Evolutionary conservation across 257 asterid genomes (phyloP).

Genomic region (Solanum chmielewskii): DNA sequence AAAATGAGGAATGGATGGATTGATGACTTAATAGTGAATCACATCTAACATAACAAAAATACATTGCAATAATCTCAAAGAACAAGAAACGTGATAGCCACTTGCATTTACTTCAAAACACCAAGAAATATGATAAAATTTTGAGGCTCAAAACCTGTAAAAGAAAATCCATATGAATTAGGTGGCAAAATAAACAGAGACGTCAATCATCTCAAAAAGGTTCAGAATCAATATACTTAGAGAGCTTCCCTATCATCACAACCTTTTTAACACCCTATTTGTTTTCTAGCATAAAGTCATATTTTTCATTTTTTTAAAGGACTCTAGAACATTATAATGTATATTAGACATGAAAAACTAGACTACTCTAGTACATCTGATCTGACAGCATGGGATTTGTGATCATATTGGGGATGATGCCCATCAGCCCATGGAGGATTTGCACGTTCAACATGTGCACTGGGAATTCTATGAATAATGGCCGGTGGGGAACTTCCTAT

Average conservation of each 20-base stretch:
- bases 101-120: background rate
- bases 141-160: background rate
- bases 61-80: background rate
- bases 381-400: background rate
- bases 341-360: background rate
- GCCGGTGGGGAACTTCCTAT: background rate
- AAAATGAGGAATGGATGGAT: background rate
- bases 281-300: background rate
- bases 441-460: background rate
- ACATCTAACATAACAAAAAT: background rate
- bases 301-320: background rate
- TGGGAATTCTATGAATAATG: background rate
- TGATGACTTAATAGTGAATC: background rate
- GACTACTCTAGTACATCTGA: background rate
- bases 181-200: background rate
- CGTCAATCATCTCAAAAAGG: background rate
- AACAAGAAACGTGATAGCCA: background rate
- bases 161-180: background rate
- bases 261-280: background rate
- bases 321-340: background rate
- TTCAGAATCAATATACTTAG: background rate
- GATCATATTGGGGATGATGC: background rate
- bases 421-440: background rate
- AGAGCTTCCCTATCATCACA: background rate
- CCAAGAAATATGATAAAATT: background rate